These are phyloP conservation scores for Drechslera avenae DNA, from an alignment of 2,329 filamentous ascomycete genomes.

Conservation along the genomic window DNA sequence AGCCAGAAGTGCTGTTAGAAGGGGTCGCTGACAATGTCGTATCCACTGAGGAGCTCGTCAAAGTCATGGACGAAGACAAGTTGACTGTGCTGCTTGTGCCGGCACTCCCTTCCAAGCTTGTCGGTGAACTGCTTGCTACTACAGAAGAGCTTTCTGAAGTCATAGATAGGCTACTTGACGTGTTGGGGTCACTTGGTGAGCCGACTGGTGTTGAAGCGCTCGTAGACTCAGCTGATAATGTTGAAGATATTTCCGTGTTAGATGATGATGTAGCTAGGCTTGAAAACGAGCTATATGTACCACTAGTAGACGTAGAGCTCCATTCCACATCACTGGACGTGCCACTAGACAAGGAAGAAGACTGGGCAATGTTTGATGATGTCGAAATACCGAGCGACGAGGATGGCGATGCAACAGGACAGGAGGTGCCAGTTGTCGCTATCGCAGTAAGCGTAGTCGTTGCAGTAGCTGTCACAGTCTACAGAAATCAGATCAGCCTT, in stretches of 20 bases:
- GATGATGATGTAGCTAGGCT: background rate
- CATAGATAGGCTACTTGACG: background rate
- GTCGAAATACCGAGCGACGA: background rate
- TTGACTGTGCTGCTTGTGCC: background rate
- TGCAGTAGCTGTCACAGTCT: slow-evolving; percentile 22
- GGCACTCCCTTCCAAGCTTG: background rate
- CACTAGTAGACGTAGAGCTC: background rate
- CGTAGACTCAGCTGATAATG: background rate
- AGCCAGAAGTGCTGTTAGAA: background rate
- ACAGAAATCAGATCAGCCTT: slow-evolving; percentile 6
- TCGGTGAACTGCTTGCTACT: background rate
- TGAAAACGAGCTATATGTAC: slow-evolving; percentile 1
- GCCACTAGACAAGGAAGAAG: slow-evolving; percentile 5
- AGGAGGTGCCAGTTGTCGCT: slow-evolving; percentile 14
- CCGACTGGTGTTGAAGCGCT: background rate
- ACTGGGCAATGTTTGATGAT: background rate
- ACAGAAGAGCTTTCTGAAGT: background rate
- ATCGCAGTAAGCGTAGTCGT: slow-evolving; percentile 19
- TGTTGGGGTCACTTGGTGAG: background rate
- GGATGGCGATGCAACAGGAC: background rate
- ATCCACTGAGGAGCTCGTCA: background rate
- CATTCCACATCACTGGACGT: background rate
- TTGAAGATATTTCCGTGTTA: background rate
- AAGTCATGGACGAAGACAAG: background rate
- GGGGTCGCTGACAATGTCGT: background rate